A percentile compares a stretch with the other conserved stretches of the same genome.
phyloP scores from a whole-genome alignment of 2,329 filamentous ascomycete species.

The Blastomyces parvus region DNA sequence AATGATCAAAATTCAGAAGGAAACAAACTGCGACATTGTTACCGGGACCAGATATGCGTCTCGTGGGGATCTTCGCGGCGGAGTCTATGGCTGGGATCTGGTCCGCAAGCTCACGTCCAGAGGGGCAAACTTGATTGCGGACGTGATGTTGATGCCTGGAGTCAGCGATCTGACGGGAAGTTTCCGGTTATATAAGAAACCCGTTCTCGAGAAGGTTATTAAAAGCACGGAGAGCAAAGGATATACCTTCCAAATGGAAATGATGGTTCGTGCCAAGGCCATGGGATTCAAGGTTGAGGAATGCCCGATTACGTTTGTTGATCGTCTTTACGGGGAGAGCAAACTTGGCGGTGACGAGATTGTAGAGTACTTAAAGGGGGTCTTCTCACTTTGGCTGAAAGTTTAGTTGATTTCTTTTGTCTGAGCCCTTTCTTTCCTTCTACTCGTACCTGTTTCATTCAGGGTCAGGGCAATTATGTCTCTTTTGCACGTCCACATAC shows the following conservation, averaged over 20 bases:
- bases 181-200: constrained; percentile 90
- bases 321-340: constrained; percentile 87
- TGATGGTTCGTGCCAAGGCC: constrained; percentile 95
- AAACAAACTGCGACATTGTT: constrained; percentile 83
- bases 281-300: constrained; percentile 92
- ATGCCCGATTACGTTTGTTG: constrained; percentile 93
- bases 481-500: background rate
- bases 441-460: constrained; percentile 9
- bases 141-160: constrained; percentile 83
- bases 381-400: constrained; percentile 67
- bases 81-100: constrained; percentile 94
- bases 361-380: constrained; percentile 87
- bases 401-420: constrained; percentile 40
- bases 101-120: constrained; percentile 67
- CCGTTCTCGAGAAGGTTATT: constrained; percentile 82
- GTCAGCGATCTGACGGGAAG: constrained; percentile 93
- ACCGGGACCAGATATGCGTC: constrained; percentile 91
- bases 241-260: constrained; percentile 99
- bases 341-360: constrained; percentile 95
- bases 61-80: constrained; percentile 51
- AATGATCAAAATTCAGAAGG: constrained; percentile 77
- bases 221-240: constrained; percentile 87
- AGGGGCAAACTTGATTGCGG: constrained; percentile 85
- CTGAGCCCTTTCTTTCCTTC: background rate
- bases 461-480: background rate